These are phyloP conservation scores for Fusarium falciforme DNA, from an alignment of 2,329 filamentous ascomycete genomes.

Conservation along the genomic window DNA sequence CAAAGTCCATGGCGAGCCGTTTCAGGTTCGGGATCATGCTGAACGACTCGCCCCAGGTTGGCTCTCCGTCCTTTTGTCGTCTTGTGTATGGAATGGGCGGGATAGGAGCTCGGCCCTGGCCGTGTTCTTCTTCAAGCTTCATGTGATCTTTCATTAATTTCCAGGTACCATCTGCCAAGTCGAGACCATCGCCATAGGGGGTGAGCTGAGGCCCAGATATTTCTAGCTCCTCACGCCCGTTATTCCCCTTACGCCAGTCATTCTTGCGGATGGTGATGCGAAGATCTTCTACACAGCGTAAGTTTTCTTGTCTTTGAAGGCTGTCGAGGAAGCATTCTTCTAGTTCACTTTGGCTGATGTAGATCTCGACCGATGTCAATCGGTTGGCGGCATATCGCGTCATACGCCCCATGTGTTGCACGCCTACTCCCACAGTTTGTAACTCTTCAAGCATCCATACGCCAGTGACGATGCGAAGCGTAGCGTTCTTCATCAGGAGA, in stretches of 20 bases:
- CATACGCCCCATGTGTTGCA: background rate
- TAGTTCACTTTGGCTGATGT: background rate
- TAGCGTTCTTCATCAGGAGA: conserved; percentile 14
- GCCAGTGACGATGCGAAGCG: background rate
- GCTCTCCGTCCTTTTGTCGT: background rate
- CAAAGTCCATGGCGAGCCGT: conserved; percentile 20
- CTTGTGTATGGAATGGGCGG: conserved; percentile 4
- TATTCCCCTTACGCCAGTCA: conserved; percentile 5
- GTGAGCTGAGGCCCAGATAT: background rate
- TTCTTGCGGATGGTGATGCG: conserved; percentile 14
- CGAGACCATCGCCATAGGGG: conserved; percentile 8
- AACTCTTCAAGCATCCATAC: too few relatives aligned
- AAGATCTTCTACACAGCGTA: conserved; percentile 7
- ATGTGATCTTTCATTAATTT: conserved; percentile 14
- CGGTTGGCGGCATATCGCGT: conserved; percentile 24
- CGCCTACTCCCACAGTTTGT: background rate
- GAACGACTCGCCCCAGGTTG: conserved; percentile 13
- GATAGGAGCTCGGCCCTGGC: background rate
- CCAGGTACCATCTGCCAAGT: background rate
- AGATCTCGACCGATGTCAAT: conserved; percentile 13
- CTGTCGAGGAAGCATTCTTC: fast-evolving
- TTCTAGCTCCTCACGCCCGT: background rate
- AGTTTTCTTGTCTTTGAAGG: fast-evolving
- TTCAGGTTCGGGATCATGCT: conserved; percentile 9
- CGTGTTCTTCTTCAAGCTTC: conserved; percentile 2